Conservation (phyloP, 2,329 filamentous ascomycete genomes). For the Tolypocladium guangdongense region DNA sequence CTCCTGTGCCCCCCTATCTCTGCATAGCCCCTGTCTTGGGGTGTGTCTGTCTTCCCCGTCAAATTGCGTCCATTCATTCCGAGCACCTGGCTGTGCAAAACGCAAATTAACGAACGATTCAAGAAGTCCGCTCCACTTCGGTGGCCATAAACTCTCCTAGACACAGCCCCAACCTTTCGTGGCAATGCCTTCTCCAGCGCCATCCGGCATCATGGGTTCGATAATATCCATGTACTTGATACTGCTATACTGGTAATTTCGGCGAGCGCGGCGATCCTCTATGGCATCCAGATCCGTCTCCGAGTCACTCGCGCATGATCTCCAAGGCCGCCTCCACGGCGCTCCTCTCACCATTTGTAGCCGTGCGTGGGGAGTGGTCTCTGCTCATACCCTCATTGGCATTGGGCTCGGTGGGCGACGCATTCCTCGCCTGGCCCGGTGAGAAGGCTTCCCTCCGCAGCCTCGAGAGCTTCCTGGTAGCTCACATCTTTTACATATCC, state of each 20-base stretch:
- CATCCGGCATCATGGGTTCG: background rate
- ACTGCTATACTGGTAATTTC: conserved; percentile 2
- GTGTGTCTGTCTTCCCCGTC: too few species aligned
- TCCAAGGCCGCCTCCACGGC: conserved; percentile 20
- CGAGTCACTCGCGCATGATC: conserved; percentile 15
- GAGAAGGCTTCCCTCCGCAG: conserved; percentile 20
- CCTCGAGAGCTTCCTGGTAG: conserved; percentile 20
- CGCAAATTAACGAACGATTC: background rate
- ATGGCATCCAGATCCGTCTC: conserved; percentile 9
- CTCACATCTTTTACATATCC: conserved; percentile 21
- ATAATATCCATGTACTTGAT: background rate
- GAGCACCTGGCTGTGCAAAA: background rate
- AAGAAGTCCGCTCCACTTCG: background rate
- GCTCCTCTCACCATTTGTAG: conserved; percentile 14
- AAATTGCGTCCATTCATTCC: too few species aligned
- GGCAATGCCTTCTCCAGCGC: background rate
- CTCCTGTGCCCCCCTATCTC: too few species aligned
- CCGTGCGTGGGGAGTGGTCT: conserved; percentile 5
- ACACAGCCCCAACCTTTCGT: background rate
- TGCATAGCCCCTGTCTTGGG: too few species aligned
- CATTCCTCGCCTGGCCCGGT: conserved; percentile 23
- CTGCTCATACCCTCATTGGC: conserved; percentile 16
- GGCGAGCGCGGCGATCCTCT: conserved; percentile 7
- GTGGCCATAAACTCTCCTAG: background rate
- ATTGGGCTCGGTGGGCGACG: conserved; percentile 22